phyloP scores from a whole-genome alignment of 1,284 basidiomycete species.

The Malassezia slooffiae region DNA sequence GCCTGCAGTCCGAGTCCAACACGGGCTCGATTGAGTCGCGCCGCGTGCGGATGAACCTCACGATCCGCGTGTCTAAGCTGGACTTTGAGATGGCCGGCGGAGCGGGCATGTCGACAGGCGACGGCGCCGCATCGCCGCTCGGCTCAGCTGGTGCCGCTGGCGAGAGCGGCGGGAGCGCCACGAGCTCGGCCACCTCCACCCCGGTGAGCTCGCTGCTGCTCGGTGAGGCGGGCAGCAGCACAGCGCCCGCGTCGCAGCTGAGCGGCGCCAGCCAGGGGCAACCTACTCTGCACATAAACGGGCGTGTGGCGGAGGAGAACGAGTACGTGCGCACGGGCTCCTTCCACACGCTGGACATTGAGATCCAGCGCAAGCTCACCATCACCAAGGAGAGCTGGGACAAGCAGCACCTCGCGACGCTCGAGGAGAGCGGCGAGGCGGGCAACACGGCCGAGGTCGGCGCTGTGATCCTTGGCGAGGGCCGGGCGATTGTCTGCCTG shows the following conservation, averaged over 20 bases:
- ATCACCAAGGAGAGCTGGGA: constrained; percentile 90
- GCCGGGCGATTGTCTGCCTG: constrained; percentile 82
- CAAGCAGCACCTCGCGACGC: constrained; percentile 66
- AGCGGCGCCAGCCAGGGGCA: constrained; percentile 21
- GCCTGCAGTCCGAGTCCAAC: constrained; percentile 60
- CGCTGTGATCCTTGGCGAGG: constrained; percentile 89
- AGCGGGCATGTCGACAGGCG: constrained; percentile 1
- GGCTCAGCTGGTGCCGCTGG: constrained; percentile 11
- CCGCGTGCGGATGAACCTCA: constrained; percentile 73
- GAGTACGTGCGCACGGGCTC: constrained; percentile 84
- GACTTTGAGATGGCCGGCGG: constrained; percentile 38
- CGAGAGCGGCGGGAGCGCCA: constrained; percentile 19
- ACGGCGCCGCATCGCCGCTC: not conserved
- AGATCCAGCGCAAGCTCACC: constrained; percentile 78
- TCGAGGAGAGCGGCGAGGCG: constrained; percentile 79
- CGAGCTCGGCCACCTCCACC: constrained; percentile 17
- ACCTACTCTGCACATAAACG: constrained; percentile 69
- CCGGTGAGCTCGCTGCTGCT: constrained; percentile 24
- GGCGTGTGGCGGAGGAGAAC: constrained; percentile 80
- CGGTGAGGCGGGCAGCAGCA: constrained; percentile 17
- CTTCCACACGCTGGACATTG: constrained; percentile 88
- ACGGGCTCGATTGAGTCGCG: constrained; percentile 90
- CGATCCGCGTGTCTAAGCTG: constrained; percentile 62
- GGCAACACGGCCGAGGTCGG: constrained; percentile 90
- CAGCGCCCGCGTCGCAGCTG: not conserved